Evolutionary conservation across 805 yeast genomes (phyloP), one percentile per base, ranked within the genome.

Genomic region (Yarrowia sp.): DNA sequence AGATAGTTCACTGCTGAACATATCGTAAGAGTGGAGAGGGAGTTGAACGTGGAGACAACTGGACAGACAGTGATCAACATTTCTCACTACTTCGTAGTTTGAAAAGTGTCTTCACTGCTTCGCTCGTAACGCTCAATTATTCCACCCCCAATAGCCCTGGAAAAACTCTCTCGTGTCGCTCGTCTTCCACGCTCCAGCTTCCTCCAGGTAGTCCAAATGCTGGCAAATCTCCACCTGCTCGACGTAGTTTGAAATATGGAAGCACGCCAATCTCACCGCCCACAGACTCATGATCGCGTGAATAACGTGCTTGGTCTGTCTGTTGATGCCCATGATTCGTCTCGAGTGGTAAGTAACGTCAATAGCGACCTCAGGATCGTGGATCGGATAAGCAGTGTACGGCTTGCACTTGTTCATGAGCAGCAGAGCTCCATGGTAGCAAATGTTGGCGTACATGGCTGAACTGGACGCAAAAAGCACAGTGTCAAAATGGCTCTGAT

Each of bases 271-370:
- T 4, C 58, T 9, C 22, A 51, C 58, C n/a, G 58, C 14, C 58
- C 58, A 51, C 58, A 51, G 42, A 13, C 42, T 33, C 58, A 51
- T 51, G 16, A 51, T 51, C 14, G 58, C 58, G 18, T 51, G 58
- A 7, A 51, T 51, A 8, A 51, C 58, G 13, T 51, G 33, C 18
- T 51, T 51, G 32, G 58, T 51, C 29, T 51, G 41, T n/a, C 21
- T 12, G 13, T 51, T 51, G 3, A 51, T 51, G 4, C 42, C 58
- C 18, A 51, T 6, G 7, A 33, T 33, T 4, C 58, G 21, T 4
- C 58, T 13, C 0, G 58, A n/a, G 18, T 51, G 58, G 8, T 51
- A 51, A 0, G 27, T 24, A 14, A 32, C 42, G 18, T 51, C 58
- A 10, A 51, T 51, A 10, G 22, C 58, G 21, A 18, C 58, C n/a